Percentiles rank a stretch among this genome's conserved stretches.
These are phyloP conservation scores for Carallia brachiata DNA, from an alignment of 345 rosid genomes.

Conservation along the genomic window DNA sequence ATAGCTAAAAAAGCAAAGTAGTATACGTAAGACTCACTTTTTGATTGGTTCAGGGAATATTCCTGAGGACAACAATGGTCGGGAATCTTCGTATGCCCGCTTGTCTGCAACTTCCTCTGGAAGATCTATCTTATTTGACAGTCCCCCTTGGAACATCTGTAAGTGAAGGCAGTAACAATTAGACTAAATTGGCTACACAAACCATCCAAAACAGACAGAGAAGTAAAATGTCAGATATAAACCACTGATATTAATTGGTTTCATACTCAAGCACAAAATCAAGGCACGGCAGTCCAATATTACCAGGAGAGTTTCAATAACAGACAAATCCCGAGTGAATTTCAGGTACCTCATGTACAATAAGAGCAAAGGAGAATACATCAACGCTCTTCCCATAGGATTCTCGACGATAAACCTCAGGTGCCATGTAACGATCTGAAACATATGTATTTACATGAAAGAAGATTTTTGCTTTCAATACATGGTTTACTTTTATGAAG, in stretches of 20 bases:
- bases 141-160: constrained; percentile 61
- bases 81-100: constrained; percentile 57
- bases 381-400: constrained; percentile 68
- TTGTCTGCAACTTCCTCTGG: constrained; percentile 60
- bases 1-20: not conserved
- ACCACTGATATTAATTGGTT: no score
- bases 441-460: constrained; percentile 6
- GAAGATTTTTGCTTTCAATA: not conserved
- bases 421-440: constrained; percentile 71
- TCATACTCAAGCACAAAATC: no score
- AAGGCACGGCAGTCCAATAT: no score
- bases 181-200: not conserved
- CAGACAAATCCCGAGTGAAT: not conserved
- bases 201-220: no score
- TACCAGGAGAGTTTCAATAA: not conserved
- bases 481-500: constrained; percentile 6
- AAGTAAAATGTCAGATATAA: no score
- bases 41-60: constrained; percentile 49
- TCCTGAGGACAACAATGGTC: constrained; percentile 50
- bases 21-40: constrained; percentile 33
- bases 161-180: constrained; percentile 7
- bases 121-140: constrained; percentile 38
- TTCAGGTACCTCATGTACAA: constrained; percentile 50
- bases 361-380: constrained; percentile 60
- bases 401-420: constrained; percentile 67